Percentiles rank a stretch among this genome's conserved stretches.
Conservation (phyloP, 768 basidiomycete species). For the Ramaria rubella region DNA sequence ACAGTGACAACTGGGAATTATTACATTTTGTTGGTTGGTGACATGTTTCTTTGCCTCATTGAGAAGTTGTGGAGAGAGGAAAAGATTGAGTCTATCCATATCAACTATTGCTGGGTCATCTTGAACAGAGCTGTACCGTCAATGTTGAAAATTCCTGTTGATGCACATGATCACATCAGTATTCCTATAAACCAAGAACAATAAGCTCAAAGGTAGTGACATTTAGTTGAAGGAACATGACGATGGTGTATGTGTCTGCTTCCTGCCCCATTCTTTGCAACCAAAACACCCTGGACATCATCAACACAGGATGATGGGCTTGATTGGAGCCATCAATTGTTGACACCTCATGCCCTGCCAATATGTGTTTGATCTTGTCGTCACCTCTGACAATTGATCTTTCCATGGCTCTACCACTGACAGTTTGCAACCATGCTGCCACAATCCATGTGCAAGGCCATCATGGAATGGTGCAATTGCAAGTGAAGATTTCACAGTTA, state of each 20-base stretch:
- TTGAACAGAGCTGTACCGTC: background rate
- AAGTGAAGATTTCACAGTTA: background rate
- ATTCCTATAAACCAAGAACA: background rate
- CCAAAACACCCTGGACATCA: background rate
- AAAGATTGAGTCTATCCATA: background rate
- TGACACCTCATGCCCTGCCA: too few relatives aligned
- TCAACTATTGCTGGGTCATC: background rate
- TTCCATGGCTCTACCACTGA: background rate
- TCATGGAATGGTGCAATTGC: background rate
- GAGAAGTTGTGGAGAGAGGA: background rate
- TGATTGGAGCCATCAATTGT: too few relatives aligned
- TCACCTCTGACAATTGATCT: background rate
- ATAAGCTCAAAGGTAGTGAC: background rate
- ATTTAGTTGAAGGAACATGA: background rate
- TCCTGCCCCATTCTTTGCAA: background rate
- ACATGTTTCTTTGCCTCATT: background rate
- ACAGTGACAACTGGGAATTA: background rate
- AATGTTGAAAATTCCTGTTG: background rate
- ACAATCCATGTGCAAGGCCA: background rate
- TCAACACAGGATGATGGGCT: background rate
- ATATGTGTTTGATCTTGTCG: background rate
- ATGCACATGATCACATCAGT: background rate
- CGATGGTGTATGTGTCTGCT: too few relatives aligned
- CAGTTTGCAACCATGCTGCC: background rate
- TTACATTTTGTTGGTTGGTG: background rate